phyloP scores from a whole-genome alignment of 2,329 filamentous ascomycete species.

The Pestalotiopsis sp. region DNA sequence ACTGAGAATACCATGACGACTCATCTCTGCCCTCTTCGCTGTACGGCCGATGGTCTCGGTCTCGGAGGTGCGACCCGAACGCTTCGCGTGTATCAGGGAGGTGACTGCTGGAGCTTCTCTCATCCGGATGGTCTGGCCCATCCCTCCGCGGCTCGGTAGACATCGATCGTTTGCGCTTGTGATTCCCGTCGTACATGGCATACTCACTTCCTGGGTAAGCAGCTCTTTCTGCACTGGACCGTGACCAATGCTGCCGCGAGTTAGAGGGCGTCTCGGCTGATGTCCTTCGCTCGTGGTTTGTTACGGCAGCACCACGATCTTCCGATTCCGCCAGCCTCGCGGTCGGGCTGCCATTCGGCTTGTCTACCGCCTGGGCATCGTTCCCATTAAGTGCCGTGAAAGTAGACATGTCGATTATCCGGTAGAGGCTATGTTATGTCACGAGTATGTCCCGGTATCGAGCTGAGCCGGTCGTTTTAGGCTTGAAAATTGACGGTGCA shows the following conservation, averaged over 20 bases:
- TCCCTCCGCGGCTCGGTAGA: slow-evolving; percentile 57
- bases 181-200: slow-evolving; percentile 43
- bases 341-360: slow-evolving; percentile 26
- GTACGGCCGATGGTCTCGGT: slow-evolving; percentile 45
- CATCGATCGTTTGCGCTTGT: slow-evolving; percentile 72
- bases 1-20: slow-evolving; percentile 44
- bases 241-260: slow-evolving; percentile 45
- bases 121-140: slow-evolving; percentile 27
- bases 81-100: slow-evolving; percentile 44
- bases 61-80: slow-evolving; percentile 46
- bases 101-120: slow-evolving; percentile 38
- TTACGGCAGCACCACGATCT: slow-evolving; percentile 24
- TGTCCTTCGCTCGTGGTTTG: slow-evolving; percentile 28
- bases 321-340: slow-evolving; percentile 28
- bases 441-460: neutral
- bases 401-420: slow-evolving; percentile 27
- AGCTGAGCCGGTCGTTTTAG: neutral
- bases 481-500: neutral
- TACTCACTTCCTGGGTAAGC: slow-evolving; percentile 43
- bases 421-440: neutral
- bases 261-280: slow-evolving; percentile 26
- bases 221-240: slow-evolving; percentile 43
- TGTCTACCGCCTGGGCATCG: slow-evolving; percentile 30
- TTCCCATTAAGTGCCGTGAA: slow-evolving; percentile 37
- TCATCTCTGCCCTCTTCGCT: slow-evolving; percentile 53